A percentile compares a stretch with the other conserved stretches of the same genome.
Conservation (phyloP, 768 basidiomycete species). For the Tylopilus felleus region DNA sequence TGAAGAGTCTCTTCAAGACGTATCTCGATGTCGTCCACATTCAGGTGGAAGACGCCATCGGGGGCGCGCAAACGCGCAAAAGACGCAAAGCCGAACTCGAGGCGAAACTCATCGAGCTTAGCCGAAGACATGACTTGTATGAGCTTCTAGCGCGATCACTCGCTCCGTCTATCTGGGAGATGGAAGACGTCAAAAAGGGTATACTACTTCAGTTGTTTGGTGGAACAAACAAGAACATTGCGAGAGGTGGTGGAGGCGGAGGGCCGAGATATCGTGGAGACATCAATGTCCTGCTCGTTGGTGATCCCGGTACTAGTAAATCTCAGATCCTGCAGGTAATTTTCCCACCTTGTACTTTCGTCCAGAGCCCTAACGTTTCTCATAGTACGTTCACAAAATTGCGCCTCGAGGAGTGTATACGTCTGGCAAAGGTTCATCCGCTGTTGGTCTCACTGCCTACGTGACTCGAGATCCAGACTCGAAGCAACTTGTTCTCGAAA, state of each 20-base stretch:
- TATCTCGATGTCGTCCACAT: constrained; percentile 95
- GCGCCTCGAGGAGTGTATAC: constrained; percentile 97
- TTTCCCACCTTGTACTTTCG: background rate
- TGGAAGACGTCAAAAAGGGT: constrained; percentile 99
- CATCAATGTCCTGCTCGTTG: constrained; percentile 95
- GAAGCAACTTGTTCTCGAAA: constrained; percentile 96
- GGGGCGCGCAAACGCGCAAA: constrained; percentile 34
- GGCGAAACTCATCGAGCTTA: constrained; percentile 68
- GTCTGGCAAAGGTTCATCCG: constrained; percentile 96
- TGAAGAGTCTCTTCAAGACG: constrained; percentile 97
- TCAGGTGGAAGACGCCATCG: constrained; percentile 50
- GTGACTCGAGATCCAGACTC: constrained; percentile 98
- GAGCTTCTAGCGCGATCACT: constrained; percentile 79
- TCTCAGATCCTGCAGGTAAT: constrained; percentile 88
- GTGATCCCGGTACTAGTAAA: constrained; percentile 97
- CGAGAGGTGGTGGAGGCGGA: constrained; percentile 89
- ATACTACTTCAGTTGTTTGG: constrained; percentile 95
- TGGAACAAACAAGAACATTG: constrained; percentile 95
- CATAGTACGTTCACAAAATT: constrained; percentile 96
- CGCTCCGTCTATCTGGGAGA: constrained; percentile 94
- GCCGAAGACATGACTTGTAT: constrained; percentile 77
- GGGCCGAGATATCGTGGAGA: constrained; percentile 97
- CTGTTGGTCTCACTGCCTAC: constrained; percentile 97
- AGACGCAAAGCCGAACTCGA: constrained; percentile 70
- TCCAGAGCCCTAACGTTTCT: background rate